phyloP scores from a whole-genome alignment of 1,284 basidiomycete species.

The Ustilago vetiveriae region DNA sequence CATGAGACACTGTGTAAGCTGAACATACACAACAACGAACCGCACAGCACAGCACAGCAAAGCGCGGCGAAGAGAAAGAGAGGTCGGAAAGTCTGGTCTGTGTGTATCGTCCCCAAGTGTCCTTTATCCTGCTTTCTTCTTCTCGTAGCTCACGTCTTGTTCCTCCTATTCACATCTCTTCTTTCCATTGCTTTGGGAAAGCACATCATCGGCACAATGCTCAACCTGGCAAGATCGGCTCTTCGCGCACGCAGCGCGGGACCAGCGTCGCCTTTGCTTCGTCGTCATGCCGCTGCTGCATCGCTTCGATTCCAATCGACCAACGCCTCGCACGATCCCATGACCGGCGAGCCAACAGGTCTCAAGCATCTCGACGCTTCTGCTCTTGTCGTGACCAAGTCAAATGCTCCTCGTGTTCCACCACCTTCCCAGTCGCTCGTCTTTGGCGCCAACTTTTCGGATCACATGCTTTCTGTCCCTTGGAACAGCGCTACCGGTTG shows the following conservation, averaged over 20 bases:
- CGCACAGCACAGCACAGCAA: neutral
- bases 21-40: too few species aligned
- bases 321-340: slow-evolving; percentile 47
- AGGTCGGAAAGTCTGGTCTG: too few species aligned
- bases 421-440: slow-evolving; percentile 65
- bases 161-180: neutral
- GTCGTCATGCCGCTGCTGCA: neutral
- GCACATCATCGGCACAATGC: slow-evolving; percentile 7
- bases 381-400: slow-evolving; percentile 28
- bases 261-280: neutral
- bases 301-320: slow-evolving; percentile 26
- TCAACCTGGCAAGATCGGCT: slow-evolving; percentile 29
- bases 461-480: slow-evolving; percentile 89
- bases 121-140: neutral
- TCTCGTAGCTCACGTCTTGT: too few species aligned
- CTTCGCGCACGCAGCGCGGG: slow-evolving; percentile 27
- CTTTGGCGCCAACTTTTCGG: slow-evolving; percentile 75
- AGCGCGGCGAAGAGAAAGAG: neutral
- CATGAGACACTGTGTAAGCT: slow-evolving; percentile 10
- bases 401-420: slow-evolving; percentile 34
- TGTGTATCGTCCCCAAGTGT: too few species aligned
- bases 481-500: slow-evolving; percentile 82
- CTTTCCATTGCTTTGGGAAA: neutral
- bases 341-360: slow-evolving; percentile 58
- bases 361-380: slow-evolving; percentile 47